phyloP scores from a whole-genome alignment of 495 filamentous ascomycete genomes.

The Neurospora sp. region DNA sequence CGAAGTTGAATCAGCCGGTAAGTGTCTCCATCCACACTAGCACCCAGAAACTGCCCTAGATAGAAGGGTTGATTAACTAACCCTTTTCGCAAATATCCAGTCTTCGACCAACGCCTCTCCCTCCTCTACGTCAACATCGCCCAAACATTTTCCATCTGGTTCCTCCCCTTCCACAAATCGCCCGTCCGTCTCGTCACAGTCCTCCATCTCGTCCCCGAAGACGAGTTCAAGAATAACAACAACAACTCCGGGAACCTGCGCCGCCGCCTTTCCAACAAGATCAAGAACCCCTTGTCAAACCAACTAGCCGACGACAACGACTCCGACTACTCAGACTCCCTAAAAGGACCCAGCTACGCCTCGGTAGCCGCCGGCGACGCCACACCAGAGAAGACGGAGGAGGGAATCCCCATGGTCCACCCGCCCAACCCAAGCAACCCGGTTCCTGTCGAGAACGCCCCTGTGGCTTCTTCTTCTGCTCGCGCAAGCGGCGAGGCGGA shows the following conservation, averaged over 20 bases:
- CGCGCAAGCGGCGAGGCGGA: background rate
- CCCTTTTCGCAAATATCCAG: conserved; percentile 23
- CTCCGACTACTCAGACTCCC: background rate
- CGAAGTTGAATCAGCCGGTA: conserved; percentile 60
- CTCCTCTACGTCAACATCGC: conserved; percentile 59
- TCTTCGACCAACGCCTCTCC: conserved; percentile 54
- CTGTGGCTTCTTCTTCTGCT: background rate
- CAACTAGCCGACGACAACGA: background rate
- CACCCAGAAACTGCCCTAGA: background rate
- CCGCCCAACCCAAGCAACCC: background rate
- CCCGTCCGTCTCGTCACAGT: conserved; percentile 63
- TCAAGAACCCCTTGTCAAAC: background rate
- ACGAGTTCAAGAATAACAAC: conserved; percentile 8
- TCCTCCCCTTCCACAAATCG: conserved; percentile 62
- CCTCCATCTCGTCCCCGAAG: conserved; percentile 45
- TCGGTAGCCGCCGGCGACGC: conserved; percentile 9
- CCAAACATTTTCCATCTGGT: conserved; percentile 68
- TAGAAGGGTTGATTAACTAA: background rate
- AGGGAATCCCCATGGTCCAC: background rate
- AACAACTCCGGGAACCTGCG: background rate
- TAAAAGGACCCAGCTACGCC: conserved; percentile 12
- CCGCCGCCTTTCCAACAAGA: background rate
- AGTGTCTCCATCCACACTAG: conserved; percentile 7
- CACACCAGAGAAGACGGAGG: background rate
- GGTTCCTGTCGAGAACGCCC: background rate